Conservation (phyloP, 2,329 filamentous ascomycete genomes). For the Penicillium sclerotiorum region DNA sequence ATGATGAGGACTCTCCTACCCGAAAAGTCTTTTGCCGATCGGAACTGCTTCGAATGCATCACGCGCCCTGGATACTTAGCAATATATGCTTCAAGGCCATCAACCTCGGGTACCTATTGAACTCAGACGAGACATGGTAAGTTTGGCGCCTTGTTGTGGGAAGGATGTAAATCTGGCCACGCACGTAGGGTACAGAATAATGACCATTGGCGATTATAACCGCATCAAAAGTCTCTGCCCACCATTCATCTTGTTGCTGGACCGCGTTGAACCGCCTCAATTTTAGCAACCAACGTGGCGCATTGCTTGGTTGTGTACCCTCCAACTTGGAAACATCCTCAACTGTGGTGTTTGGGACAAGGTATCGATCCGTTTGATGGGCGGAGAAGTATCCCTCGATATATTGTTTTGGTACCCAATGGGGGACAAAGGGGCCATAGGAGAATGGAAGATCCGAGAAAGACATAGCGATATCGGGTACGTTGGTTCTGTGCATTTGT, state of each 20-base stretch:
- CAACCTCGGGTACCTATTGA: not conserved
- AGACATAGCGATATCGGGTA: constrained; percentile 3
- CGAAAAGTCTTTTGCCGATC: not conserved
- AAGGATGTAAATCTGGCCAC: not conserved
- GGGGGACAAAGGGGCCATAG: constrained; percentile 1
- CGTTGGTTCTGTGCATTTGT: constrained; percentile 5
- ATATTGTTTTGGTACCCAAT: constrained; percentile 5
- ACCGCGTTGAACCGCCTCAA: not conserved
- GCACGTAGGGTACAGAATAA: constrained; percentile 3
- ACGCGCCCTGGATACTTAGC: not conserved
- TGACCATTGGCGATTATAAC: constrained; percentile 2
- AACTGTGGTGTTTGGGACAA: not conserved
- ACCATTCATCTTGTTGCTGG: constrained; percentile 2
- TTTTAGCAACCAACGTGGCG: not conserved
- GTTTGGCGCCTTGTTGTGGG: not conserved
- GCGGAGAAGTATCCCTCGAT: constrained; percentile 1
- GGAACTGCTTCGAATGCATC: constrained; percentile 3
- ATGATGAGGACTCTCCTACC: not conserved
- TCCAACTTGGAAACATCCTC: not conserved
- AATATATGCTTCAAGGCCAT: constrained; percentile 1
- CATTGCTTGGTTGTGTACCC: not conserved
- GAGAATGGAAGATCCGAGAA: not conserved
- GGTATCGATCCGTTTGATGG: not conserved
- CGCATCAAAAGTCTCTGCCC: not conserved
- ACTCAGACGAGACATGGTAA: not conserved